Evolutionary conservation across 1,139 yeast genomes (phyloP), one percentile per base, ranked within the genome.

Genomic region (Lipomyces yarrowii): DNA sequence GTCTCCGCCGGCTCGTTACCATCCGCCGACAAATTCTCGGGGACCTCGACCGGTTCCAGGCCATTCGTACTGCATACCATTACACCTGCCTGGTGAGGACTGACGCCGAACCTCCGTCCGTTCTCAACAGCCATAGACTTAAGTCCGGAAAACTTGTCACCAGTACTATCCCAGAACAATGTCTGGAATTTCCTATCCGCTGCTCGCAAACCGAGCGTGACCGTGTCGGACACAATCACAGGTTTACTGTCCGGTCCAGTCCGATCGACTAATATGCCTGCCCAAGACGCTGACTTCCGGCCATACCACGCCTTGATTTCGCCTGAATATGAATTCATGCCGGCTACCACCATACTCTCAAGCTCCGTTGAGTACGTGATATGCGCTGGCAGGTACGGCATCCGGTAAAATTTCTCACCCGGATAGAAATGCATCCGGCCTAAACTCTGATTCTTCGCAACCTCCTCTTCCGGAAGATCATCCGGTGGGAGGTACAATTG

Each of bases 341-440:
- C 65, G 10, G 66, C 64, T 13, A 60, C 18, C 23, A 67, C 69
- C 10, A 67, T 56, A 11, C 66, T 69, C 33, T 59, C 68, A 6
- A 67, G 63, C 62, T 67, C 69, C 2, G 23, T n/a, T 10, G 69
- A 67, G 64, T 67, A 67, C 30, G 69, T 53, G 21, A 65, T 56
- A 21, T 64, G 66, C 3, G 63, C 23, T 10, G 69, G 69, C 32
- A 67, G 59, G 39, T 67, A 67, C n/a, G 69, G 69, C 21, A 66
- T 65, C 13, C 69, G 57, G 64, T 58, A 65, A 7, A 65, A 52
- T 3, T n/a, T 56, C 57, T 67, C 69, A 39, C 69, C 69, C 23
- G 69, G 69, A 42, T 63, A 65, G 58, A 67, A 67, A 48, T 64
- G 69, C 69, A 67, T 65, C 7, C 60, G 51, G 13, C 69, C 69